phyloP scores from a whole-genome alignment of 202 grass and related monocot species.

The Dendrocalamus latiflorus region DNA sequence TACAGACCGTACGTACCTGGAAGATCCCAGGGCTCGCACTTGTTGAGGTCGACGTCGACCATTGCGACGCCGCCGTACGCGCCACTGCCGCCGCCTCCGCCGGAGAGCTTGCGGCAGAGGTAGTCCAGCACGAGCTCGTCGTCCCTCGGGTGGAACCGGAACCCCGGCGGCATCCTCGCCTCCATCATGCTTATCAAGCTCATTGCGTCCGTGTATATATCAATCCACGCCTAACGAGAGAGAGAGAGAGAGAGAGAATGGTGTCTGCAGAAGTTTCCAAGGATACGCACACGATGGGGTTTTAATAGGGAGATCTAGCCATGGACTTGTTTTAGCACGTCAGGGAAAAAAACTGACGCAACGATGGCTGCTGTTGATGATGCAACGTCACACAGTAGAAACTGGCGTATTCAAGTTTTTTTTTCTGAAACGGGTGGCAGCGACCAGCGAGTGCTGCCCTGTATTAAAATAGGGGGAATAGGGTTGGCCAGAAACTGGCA shows the following conservation, averaged over 20 bases:
- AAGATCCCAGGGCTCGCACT: constrained; percentile 88
- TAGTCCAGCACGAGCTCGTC: constrained; percentile 88
- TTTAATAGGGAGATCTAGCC: constrained; percentile 36
- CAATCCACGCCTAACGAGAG: not conserved
- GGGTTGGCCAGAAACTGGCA: too few relatives aligned
- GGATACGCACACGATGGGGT: constrained; percentile 1
- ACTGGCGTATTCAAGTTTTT: not conserved
- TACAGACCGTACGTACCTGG: constrained; percentile 43
- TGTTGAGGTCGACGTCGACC: constrained; percentile 93
- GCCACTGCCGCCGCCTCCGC: not conserved
- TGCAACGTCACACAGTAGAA: not conserved
- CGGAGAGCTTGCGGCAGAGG: constrained; percentile 58
- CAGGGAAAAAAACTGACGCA: not conserved
- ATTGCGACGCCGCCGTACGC: constrained; percentile 37
- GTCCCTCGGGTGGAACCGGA: constrained; percentile 81
- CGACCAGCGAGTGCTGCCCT: too few relatives aligned
- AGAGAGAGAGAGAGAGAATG: not conserved
- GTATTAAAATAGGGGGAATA: too few relatives aligned
- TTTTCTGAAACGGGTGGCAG: too few relatives aligned
- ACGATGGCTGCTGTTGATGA: not conserved
- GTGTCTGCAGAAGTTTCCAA: constrained; percentile 18
- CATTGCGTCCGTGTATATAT: constrained; percentile 6
- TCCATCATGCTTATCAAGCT: constrained; percentile 75
- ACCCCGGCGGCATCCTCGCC: constrained; percentile 70
- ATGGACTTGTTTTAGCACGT: not conserved